Percentiles rank a stretch among this genome's conserved stretches.
phyloP scores from a whole-genome alignment of 345 rosid genomes.

The Rhodomyrtus tomentosa region DNA sequence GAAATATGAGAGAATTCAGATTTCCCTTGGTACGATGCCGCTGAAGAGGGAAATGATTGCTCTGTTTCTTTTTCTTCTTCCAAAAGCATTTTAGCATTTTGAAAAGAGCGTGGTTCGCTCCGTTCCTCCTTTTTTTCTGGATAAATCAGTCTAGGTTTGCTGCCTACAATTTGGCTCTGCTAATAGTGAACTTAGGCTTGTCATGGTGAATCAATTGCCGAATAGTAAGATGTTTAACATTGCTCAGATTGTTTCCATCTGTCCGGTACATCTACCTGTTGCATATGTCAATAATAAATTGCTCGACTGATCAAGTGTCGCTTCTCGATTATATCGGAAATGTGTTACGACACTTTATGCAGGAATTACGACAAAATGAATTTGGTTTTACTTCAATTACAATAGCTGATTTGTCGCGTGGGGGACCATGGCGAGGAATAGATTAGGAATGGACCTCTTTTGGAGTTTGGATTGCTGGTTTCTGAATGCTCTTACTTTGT shows the following conservation, averaged over 20 bases:
- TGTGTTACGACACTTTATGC: not conserved
- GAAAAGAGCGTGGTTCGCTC: not conserved
- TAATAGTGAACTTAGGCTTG: not conserved
- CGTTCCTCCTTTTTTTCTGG: not conserved
- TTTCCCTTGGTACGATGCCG: not conserved
- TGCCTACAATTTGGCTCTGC: not conserved
- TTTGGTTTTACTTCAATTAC: not conserved
- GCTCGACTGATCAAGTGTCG: not conserved
- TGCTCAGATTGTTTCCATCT: not conserved
- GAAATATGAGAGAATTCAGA: conserved; percentile 23
- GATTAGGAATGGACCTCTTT: not conserved
- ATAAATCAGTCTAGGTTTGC: not conserved
- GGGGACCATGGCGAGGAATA: not conserved
- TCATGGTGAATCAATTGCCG: not conserved
- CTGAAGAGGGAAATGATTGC: not conserved
- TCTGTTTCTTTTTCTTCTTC: conserved; percentile 17
- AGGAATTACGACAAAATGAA: not conserved
- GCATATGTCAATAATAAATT: not conserved
- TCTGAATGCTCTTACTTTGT: not conserved
- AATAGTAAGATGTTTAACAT: not conserved
- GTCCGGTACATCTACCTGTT: not conserved
- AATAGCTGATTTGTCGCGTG: not conserved
- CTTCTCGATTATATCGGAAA: not conserved
- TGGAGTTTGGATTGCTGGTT: not conserved
- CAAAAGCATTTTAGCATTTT: conserved; percentile 3